Evolutionary conservation across 2,329 filamentous ascomycete species (phyloP).

Genomic region (Exophiala xenobiotica): DNA sequence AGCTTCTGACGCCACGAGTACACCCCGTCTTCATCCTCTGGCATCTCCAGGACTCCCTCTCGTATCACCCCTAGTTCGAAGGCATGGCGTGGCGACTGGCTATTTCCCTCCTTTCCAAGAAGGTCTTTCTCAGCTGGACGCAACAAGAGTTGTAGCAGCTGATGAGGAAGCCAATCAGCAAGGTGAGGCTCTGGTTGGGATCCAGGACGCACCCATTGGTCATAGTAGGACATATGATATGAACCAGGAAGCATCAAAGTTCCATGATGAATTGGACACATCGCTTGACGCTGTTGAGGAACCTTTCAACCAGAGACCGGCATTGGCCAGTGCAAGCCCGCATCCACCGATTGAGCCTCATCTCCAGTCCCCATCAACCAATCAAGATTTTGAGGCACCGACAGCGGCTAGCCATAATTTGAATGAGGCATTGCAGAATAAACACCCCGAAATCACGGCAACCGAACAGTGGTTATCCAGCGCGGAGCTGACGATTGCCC

Average conservation of each 20-base stretch:
- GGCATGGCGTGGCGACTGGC: constrained; percentile 27
- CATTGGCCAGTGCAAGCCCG: no score
- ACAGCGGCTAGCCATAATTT: neutral
- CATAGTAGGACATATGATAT: no score
- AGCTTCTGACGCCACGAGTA: constrained; percentile 11
- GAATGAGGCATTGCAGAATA: no score
- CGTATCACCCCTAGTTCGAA: constrained; percentile 40
- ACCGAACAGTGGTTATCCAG: constrained; percentile 1
- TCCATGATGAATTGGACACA: no score
- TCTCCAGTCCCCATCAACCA: no score
- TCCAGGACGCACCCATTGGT: no score
- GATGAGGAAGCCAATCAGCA: neutral
- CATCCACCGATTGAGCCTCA: no score
- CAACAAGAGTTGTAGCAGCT: constrained; percentile 8
- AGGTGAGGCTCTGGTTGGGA: no score
- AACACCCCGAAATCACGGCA: neutral
- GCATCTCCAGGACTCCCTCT: constrained; percentile 42
- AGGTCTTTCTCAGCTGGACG: constrained; percentile 25
- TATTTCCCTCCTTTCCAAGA: constrained; percentile 35
- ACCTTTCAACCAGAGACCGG: no score
- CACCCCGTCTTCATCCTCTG: constrained; percentile 41
- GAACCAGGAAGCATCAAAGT: no score
- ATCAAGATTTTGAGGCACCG: no score
- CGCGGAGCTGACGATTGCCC: neutral
- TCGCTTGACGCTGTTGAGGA: no score